These are phyloP conservation scores for Yamadazyma triangularis DNA, from an alignment of 1,139 yeast genomes.

Conservation along the genomic window DNA sequence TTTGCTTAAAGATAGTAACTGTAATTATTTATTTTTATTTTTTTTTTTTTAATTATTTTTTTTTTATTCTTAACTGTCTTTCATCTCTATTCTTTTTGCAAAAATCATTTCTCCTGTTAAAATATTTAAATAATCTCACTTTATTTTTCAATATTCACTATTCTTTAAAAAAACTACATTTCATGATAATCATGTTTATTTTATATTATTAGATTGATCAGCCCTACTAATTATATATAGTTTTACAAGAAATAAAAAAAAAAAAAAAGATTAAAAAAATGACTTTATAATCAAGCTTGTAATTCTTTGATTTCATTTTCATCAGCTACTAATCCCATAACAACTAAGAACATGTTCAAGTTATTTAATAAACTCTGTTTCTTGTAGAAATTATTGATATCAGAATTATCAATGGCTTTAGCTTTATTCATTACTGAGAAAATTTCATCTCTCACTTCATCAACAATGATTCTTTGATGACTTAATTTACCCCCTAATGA, in stretches of 20 bases:
- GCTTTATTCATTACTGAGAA: constrained; percentile 86
- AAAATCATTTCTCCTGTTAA: too few species aligned
- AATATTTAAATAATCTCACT: too few species aligned
- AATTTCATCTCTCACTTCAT: constrained; percentile 90
- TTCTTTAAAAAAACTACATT: too few species aligned
- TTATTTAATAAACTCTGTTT: constrained; percentile 69
- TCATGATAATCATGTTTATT: too few species aligned
- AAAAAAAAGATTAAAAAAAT: background rate
- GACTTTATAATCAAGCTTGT: constrained; percentile 14
- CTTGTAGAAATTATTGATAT: constrained; percentile 50
- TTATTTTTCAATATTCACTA: too few species aligned
- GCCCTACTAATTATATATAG: too few species aligned
- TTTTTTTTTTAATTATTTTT: too few species aligned
- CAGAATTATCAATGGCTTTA: constrained; percentile 56
- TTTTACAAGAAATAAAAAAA: background rate
- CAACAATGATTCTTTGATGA: constrained; percentile 92
- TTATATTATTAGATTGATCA: too few species aligned
- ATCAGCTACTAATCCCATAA: constrained; percentile 93
- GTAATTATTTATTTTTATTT: too few species aligned
- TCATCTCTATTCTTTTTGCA: too few species aligned
- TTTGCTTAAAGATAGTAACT: too few species aligned
- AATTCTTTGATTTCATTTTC: constrained; percentile 56
- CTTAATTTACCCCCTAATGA: constrained; percentile 90
- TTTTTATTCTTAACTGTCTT: too few species aligned
- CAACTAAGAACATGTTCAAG: constrained; percentile 88